Conservation (phyloP, 1,284 basidiomycete species). For the Leccinum subrobustum region DNA sequence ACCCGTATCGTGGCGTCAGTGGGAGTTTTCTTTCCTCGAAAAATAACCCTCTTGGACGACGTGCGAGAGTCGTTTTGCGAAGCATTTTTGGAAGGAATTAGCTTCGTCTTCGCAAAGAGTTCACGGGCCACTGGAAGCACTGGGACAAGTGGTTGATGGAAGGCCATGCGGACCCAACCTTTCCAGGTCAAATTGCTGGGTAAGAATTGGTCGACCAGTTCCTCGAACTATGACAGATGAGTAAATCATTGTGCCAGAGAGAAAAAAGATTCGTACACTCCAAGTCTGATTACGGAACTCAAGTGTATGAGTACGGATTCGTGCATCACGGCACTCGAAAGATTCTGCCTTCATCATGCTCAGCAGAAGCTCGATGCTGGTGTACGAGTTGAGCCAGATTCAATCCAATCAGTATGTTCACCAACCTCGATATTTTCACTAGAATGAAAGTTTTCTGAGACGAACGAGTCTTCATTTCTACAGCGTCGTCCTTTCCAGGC, state of each 20-base stretch:
- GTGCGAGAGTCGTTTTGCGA: constrained; percentile 32
- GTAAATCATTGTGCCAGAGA: constrained; percentile 4
- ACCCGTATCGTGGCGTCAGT: constrained; percentile 11
- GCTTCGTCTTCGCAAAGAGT: constrained; percentile 72
- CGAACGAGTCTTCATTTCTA: constrained; percentile 75
- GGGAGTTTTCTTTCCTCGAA: constrained; percentile 22
- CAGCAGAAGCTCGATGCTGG: constrained; percentile 62
- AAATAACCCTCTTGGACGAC: constrained; percentile 23
- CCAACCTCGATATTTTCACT: constrained; percentile 74
- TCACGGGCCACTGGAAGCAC: constrained; percentile 74
- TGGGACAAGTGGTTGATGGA: constrained; percentile 71
- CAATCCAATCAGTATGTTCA: constrained; percentile 19
- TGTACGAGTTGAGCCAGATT: constrained; percentile 15
- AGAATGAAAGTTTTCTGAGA: constrained; percentile 83
- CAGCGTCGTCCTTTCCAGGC: constrained; percentile 51
- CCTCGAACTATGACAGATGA: constrained; percentile 59
- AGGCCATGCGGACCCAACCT: constrained; percentile 80
- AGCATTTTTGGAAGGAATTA: constrained; percentile 50
- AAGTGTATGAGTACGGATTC: constrained; percentile 69
- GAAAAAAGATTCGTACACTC: constrained; percentile 55
- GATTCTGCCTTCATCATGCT: constrained; percentile 72
- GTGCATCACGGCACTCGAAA: constrained; percentile 71
- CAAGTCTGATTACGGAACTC: constrained; percentile 88
- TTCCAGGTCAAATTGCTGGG: constrained; percentile 74
- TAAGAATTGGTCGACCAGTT: constrained; percentile 79